Evolutionary conservation across 352 stramenopile genomes (phyloP).

Genomic region (Phytopythium kandeliae): DNA sequence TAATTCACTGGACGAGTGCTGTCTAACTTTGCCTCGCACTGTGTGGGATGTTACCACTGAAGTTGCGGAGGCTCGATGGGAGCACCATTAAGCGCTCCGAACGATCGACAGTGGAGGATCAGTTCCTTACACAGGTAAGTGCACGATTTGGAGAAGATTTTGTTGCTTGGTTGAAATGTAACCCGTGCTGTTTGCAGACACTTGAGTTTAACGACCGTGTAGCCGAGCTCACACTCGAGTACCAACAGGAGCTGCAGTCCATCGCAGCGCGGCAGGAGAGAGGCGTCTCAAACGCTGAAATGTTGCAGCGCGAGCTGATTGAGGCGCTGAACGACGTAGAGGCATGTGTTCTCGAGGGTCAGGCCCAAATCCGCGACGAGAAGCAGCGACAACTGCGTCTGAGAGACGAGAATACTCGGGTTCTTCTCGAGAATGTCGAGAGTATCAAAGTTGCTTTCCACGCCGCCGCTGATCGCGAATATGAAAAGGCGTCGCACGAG

Average conservation of each 20-base stretch:
- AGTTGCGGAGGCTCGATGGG: slow-evolving; percentile 53
- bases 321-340: slow-evolving; percentile 57
- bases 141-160: too few species aligned
- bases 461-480: slow-evolving; percentile 12
- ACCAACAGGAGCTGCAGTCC: slow-evolving; percentile 46
- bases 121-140: slow-evolving; percentile 40
- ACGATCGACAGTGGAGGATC: slow-evolving; percentile 30
- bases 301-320: slow-evolving; percentile 61
- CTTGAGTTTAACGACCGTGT: slow-evolving; percentile 67
- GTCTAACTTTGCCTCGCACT: neutral
- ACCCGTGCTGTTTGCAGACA: slow-evolving; percentile 12
- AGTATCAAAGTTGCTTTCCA: slow-evolving; percentile 24
- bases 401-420: slow-evolving; percentile 26
- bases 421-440: slow-evolving; percentile 31
- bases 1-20: too few species aligned
- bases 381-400: slow-evolving; percentile 36
- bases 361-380: slow-evolving; percentile 39
- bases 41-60: neutral
- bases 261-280: slow-evolving; percentile 37
- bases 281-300: slow-evolving; percentile 38
- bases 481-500: slow-evolving; percentile 13
- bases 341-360: slow-evolving; percentile 28
- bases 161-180: too few species aligned
- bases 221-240: slow-evolving; percentile 40
- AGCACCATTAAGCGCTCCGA: slow-evolving; percentile 26